Base-by-base conservation (phyloP, 2,329 filamentous ascomycete genomes). In the Blastomyces percursus region DNA sequence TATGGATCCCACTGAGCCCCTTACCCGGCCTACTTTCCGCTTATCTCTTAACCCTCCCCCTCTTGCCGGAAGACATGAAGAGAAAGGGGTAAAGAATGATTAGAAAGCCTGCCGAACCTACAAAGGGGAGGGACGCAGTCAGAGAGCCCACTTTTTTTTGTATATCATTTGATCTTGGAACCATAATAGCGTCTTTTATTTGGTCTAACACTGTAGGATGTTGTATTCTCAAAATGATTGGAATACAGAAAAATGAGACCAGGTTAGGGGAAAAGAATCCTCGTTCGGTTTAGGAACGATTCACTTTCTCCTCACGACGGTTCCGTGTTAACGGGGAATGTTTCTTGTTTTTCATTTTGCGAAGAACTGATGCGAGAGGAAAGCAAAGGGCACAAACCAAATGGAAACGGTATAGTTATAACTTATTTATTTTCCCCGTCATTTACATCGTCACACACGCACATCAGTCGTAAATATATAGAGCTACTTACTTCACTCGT, bases 401-500 rank as follows among this genome's bases (percentile, higher is more conserved):
- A 40, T 16, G 9, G 38, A 42, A 24, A 40, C 6, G 3, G 9
- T 12, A 40, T 27, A 12, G 35, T 24, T 16, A 30, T 30, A 30
- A 27, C 12, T 35, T 32, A 57, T 40, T 24, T 24, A 21, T 42
- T 57, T 27, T 2, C 42, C 24, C 42, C 32, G 21, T n/a, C 40
- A 42, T 54, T 54, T n/a, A 2, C 5, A 19, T 32, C n/a, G 32
- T 19, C 59, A 38, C 52, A 27, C 44, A 42, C 21, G 14, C 40
- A 42, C n/a, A 61, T 62, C 40, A 21, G n/a, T 58, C 40, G 24
- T 27, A n/a, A 35, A 19, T 27, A 21, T 12, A 27, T 12, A 61
- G 19, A 58, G 11, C 35, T 40, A 30, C 48, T 59, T 71, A 71
- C 56, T 71, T 74, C 68, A 79, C 71, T 32, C 78, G 73, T 19